These are phyloP conservation scores for Datura wrightii DNA, from an alignment of 257 asterid genomes.

Conservation along the genomic window DNA sequence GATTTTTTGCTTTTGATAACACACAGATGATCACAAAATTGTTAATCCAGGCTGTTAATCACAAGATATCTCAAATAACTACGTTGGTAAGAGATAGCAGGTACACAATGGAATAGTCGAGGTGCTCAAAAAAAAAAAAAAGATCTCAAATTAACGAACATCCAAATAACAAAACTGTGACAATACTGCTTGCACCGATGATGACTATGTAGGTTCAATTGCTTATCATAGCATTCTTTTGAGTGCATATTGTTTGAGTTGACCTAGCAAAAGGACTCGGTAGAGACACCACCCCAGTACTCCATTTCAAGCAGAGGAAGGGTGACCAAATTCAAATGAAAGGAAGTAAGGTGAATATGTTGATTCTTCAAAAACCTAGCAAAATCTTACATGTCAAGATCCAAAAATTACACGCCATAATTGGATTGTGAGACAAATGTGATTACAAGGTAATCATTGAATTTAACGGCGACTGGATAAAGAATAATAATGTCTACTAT, in stretches of 20 bases:
- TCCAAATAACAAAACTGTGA: neutral
- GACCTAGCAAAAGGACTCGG: neutral
- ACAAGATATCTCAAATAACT: neutral
- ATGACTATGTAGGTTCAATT: neutral
- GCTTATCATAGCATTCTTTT: neutral
- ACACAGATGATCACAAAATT: neutral
- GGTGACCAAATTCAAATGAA: neutral
- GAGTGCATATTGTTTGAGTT: neutral
- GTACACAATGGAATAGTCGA: neutral
- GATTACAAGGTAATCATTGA: neutral
- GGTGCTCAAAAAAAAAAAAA: neutral
- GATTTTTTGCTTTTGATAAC: too few relatives aligned
- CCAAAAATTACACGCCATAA: neutral
- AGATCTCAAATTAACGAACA: neutral
- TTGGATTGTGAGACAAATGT: neutral
- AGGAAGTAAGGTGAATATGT: neutral
- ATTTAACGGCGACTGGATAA: neutral
- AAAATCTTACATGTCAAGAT: neutral
- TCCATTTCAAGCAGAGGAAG: neutral
- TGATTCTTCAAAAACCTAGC: neutral
- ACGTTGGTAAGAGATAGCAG: neutral
- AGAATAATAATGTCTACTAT: neutral
- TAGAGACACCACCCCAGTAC: neutral
- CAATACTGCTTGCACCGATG: neutral
- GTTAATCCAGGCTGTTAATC: neutral